Percentiles rank a stretch among this genome's conserved stretches.
Conservation (phyloP, 345 rosid species). For the Brassica rapa region DNA sequence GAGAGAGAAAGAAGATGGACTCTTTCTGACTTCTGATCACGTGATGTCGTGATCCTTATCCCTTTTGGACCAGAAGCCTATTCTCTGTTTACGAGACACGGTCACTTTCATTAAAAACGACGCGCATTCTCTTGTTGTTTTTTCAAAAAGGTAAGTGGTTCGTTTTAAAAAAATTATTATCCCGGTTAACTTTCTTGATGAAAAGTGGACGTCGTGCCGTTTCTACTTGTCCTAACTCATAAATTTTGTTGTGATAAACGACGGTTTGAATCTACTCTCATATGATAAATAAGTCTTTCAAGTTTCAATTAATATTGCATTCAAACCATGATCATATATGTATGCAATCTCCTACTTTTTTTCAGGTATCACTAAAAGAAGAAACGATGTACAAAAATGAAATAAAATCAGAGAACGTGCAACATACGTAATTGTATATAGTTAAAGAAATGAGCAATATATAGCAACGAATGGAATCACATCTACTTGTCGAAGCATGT, state of each 20-base stretch:
- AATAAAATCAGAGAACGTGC: neutral
- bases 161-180: neutral
- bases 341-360: neutral
- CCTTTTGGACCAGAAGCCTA: constrained; percentile 22
- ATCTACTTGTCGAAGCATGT: neutral
- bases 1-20: neutral
- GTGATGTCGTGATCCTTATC: constrained; percentile 34
- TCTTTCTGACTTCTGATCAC: constrained; percentile 29
- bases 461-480: neutral
- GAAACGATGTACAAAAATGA: neutral
- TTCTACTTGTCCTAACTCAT: neutral
- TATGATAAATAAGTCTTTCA: neutral
- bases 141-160: neutral
- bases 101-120: neutral
- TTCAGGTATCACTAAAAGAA: neutral
- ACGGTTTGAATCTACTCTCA: neutral
- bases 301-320: neutral
- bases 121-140: neutral
- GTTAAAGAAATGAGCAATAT: neutral
- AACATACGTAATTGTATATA: neutral
- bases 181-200: neutral
- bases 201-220: constrained; percentile 23
- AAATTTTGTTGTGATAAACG: neutral
- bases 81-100: constrained; percentile 30
- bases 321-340: neutral